Conservation (phyloP, 2,329 filamentous ascomycete genomes). For the Colletotrichum eleusines region DNA sequence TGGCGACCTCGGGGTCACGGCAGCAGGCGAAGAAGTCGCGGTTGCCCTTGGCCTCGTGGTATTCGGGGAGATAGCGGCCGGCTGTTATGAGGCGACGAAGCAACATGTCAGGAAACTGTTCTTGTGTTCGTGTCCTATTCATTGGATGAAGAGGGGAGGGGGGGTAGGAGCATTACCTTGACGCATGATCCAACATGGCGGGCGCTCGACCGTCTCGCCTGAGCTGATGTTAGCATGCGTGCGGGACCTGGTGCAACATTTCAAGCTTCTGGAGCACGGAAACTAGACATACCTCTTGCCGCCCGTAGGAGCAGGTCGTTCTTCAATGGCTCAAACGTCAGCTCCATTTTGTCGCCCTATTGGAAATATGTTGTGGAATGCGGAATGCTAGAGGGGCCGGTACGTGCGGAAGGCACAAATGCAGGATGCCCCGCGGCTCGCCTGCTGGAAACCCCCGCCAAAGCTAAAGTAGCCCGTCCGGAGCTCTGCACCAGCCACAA, state of each 20-base stretch:
- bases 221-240: slow-evolving; percentile 44
- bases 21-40: slow-evolving; percentile 99
- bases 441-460: slow-evolving; percentile 39
- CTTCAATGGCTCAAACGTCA: slow-evolving; percentile 84
- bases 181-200: slow-evolving; percentile 99
- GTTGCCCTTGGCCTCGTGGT: slow-evolving; percentile 91
- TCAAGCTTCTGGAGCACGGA: too few relatives aligned
- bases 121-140: slow-evolving; percentile 1
- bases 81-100: slow-evolving; percentile 63
- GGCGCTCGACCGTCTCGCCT: slow-evolving; percentile 92
- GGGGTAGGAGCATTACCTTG: slow-evolving; percentile 74
- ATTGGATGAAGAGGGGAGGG: slow-evolving; percentile 1
- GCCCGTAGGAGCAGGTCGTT: slow-evolving; percentile 94
- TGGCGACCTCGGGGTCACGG: slow-evolving; percentile 91
- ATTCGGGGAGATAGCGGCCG: slow-evolving; percentile 96
- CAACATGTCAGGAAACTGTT: slow-evolving; percentile 19
- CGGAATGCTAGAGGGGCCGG: slow-evolving; percentile 3
- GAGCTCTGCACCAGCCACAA: slow-evolving; percentile 32
- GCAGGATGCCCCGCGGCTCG: slow-evolving; percentile 24
- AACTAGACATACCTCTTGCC: slow-evolving; percentile 77
- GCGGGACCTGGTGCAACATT: neutral
- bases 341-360: slow-evolving; percentile 65
- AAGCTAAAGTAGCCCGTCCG: slow-evolving; percentile 30
- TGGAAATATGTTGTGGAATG: neutral
- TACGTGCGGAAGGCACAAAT: slow-evolving; percentile 24